A percentile compares a stretch with the other conserved stretches of the same genome.
Evolutionary conservation across 2,329 filamentous ascomycete species (phyloP).

Genomic region (Cytospora piceicola): DNA sequence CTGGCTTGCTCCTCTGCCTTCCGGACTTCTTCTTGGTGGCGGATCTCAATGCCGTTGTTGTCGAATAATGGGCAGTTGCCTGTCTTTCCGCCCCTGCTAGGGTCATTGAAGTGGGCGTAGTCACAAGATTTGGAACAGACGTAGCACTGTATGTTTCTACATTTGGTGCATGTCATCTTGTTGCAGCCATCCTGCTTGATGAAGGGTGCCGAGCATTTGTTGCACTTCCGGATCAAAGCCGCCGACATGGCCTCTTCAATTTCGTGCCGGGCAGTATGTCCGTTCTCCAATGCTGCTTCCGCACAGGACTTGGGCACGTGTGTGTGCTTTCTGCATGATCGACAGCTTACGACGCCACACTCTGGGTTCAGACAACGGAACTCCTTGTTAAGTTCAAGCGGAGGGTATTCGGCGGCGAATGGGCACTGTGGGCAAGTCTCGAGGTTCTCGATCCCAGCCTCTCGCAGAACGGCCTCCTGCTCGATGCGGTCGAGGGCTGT

Average conservation of each 20-base stretch:
- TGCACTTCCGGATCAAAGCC: slow-evolving; percentile 77
- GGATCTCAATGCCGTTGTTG: slow-evolving; percentile 50
- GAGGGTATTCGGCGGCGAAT: slow-evolving; percentile 74
- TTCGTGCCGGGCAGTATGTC: slow-evolving; percentile 62
- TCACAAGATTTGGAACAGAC: slow-evolving; percentile 69
- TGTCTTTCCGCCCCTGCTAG: slow-evolving; percentile 47
- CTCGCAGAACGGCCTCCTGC: slow-evolving; percentile 69
- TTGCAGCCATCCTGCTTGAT: slow-evolving; percentile 72
- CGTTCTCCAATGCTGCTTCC: slow-evolving; percentile 64
- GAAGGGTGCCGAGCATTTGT: slow-evolving; percentile 68
- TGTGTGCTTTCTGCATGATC: slow-evolving; percentile 68
- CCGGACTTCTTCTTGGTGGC: slow-evolving; percentile 66
- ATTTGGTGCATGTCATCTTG: slow-evolving; percentile 69
- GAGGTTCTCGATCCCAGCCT: slow-evolving; percentile 72
- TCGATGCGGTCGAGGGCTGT: slow-evolving; percentile 71
- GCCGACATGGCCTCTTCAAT: slow-evolving; percentile 86
- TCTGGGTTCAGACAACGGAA: slow-evolving; percentile 71
- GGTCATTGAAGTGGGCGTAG: slow-evolving; percentile 73
- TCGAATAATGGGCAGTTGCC: slow-evolving; percentile 73
- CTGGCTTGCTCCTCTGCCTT: slow-evolving; percentile 63
- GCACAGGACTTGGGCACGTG: slow-evolving; percentile 76
- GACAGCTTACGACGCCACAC: slow-evolving; percentile 68
- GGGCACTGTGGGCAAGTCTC: slow-evolving; percentile 82
- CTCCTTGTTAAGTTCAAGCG: slow-evolving; percentile 69
- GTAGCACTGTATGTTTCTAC: slow-evolving; percentile 64